Evolutionary conservation across 306 rosid genomes (phyloP).

Genomic region (Malus asiatica): DNA sequence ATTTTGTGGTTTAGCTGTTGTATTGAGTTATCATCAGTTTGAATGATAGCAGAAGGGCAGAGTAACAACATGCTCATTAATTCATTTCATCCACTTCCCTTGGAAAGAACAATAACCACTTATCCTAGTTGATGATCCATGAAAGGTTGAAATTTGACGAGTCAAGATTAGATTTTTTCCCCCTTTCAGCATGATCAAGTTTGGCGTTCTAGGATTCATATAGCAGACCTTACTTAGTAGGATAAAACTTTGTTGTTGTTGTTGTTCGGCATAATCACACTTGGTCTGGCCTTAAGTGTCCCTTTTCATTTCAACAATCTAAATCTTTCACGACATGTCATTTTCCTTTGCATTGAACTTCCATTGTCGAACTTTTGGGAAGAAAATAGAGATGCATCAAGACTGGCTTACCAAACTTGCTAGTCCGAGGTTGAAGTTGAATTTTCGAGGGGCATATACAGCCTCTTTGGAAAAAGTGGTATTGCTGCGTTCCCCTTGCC

Average conservation of each 20-base stretch:
- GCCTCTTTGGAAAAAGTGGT: no score
- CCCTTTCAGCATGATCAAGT: neutral
- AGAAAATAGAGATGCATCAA: no score
- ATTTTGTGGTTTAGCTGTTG: neutral
- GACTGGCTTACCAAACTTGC: no score
- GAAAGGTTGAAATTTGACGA: constrained; percentile 16
- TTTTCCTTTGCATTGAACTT: neutral
- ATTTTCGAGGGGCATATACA: no score
- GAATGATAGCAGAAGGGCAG: neutral
- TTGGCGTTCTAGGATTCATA: no score
- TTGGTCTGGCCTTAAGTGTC: neutral
- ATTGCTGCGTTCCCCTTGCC: no score
- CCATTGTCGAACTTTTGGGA: neutral
- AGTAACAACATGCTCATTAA: neutral
- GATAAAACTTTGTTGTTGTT: no score
- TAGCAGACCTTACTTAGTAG: no score
- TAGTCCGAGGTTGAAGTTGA: no score
- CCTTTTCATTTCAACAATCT: neutral
- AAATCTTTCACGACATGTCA: neutral
- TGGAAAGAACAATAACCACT: constrained; percentile 2
- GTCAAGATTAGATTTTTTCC: neutral
- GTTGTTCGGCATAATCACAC: neutral
- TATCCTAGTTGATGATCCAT: constrained; percentile 18
- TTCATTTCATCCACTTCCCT: neutral
- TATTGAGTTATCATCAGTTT: neutral